Percentiles rank a stretch among this genome's conserved stretches.
phyloP scores from a whole-genome alignment of 208 protist species.

The Crithidia acanthocephali region DNA sequence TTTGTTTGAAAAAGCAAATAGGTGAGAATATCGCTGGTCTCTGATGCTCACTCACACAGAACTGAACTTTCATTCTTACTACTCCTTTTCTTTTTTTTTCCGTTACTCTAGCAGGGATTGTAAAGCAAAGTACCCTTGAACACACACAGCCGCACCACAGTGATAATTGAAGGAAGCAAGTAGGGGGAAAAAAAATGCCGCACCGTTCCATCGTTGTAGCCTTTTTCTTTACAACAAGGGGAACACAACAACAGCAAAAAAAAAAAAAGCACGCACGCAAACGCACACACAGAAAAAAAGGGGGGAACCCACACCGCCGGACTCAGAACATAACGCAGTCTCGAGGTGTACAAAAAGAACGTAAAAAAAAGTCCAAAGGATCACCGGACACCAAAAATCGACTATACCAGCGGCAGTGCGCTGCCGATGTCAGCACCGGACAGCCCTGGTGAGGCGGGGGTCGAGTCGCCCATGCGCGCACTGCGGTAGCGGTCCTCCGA shows the following conservation, averaged over 20 bases:
- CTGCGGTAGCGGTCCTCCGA: conserved; percentile 19
- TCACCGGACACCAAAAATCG: neutral
- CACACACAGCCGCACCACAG: too few species aligned
- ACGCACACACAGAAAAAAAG: too few species aligned
- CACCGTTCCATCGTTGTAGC: neutral
- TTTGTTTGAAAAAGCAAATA: too few species aligned
- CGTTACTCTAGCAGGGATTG: too few species aligned
- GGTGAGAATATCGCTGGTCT: too few species aligned
- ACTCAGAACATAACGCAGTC: too few species aligned
- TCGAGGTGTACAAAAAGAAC: neutral
- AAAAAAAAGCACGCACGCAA: neutral
- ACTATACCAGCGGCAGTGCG: neutral
- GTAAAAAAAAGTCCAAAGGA: neutral
- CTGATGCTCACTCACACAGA: too few species aligned
- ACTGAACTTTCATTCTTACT: too few species aligned
- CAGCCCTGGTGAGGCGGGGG: neutral
- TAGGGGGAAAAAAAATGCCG: neutral
- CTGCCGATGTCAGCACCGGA: conserved; percentile 1
- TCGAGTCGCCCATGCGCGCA: conserved; percentile 7
- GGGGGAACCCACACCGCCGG: too few species aligned
- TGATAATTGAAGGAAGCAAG: neutral
- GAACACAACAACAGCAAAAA: neutral
- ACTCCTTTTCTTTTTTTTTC: too few species aligned
- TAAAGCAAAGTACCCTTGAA: too few species aligned
- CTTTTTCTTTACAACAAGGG: neutral